Evolutionary conservation across 179 eudicot genomes (phyloP), one percentile per base, ranked within the genome.

Genomic region (Camellia oleifera): DNA sequence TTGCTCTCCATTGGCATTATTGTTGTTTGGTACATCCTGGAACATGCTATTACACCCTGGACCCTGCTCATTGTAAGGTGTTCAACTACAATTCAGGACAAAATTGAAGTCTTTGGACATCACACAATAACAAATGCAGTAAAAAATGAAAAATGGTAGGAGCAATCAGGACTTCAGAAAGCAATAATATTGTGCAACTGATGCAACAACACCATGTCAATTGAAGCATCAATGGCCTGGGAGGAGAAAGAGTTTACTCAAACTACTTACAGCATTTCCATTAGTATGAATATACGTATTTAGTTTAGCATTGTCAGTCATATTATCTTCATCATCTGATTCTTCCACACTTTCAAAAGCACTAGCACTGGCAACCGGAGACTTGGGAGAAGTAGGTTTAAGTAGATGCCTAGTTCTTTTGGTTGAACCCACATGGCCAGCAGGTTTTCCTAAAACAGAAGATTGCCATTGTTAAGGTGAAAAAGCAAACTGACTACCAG

Each of bases 281-380:
- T 92, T 93, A 53, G 92, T 75, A 72, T 86, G 90, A 72, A 91
- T 82, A 80, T 89, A 91, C 7, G 85, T 60, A 58, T 90, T 92
- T 69, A 87, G 71, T 72, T 89, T 87, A 81, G 88, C 83, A 87
- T 63, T 69, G 74, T 89, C 94, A 6, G 83, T 81, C 75, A 90
- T 82, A 54, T 77, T 85, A 81, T 91, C 97, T 82, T 95, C 98
- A 23, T 94, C 98, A 78, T 95, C 99, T n/a, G 99, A 95, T 68
- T 88, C 99, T 87, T 94, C 99, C 40, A 93, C 84, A 86, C 94
- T 94, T 84, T 92, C 97, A 84, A 92, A 95, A 64, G 98, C 99
- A 90, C 98, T 91, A 11, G 86, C 91, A 78, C 92, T 88, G 63
- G 94, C 97, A 84, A 78, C 93, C 48, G 99, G 98, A 80, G 99